A percentile compares a stretch with the other conserved stretches of the same genome.
These are phyloP conservation scores for Kwoniella sp. DNA, from an alignment of 768 basidiomycete genomes.

Conservation along the genomic window DNA sequence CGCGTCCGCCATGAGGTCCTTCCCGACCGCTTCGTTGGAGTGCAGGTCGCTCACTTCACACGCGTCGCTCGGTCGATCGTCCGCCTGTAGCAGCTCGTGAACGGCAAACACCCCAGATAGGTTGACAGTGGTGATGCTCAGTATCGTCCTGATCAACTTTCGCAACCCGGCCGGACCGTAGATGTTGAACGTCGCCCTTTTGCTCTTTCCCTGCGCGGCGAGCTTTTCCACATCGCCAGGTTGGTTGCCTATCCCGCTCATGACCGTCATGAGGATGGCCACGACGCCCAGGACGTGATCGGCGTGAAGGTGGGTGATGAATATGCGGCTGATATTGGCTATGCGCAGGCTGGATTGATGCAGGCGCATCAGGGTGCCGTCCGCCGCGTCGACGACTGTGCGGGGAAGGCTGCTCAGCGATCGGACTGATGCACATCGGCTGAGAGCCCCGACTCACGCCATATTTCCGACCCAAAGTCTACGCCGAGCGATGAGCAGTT, in stretches of 20 bases:
- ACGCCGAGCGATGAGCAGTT: constrained; percentile 47
- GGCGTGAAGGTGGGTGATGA: constrained; percentile 49
- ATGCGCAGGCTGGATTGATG: constrained; percentile 41
- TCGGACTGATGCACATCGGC: neutral
- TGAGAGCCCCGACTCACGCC: constrained; percentile 33
- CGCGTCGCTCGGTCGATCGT: constrained; percentile 10
- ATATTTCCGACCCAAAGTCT: constrained; percentile 43
- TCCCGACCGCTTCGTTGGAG: constrained; percentile 43
- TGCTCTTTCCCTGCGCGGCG: constrained; percentile 23
- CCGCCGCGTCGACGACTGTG: constrained; percentile 48
- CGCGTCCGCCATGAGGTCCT: constrained; percentile 32
- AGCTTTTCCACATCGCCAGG: constrained; percentile 24
- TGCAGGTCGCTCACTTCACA: constrained; percentile 36
- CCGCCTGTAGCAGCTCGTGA: constrained; percentile 38
- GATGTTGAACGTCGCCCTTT: constrained; percentile 39
- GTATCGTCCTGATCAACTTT: constrained; percentile 34
- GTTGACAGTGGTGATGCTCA: constrained; percentile 27
- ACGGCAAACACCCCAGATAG: constrained; percentile 43
- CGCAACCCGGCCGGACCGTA: constrained; percentile 45
- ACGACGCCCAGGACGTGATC: constrained; percentile 46
- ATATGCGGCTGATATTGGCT: constrained; percentile 43
- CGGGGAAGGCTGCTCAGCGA: neutral
- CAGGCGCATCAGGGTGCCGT: constrained; percentile 40
- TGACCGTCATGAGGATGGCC: constrained; percentile 40
- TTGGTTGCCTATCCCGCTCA: constrained; percentile 33